Percentiles rank a stretch among this genome's conserved stretches.
Evolutionary conservation across 306 rosid genomes (phyloP).

Genomic region (Begonia loranthoides): DNA sequence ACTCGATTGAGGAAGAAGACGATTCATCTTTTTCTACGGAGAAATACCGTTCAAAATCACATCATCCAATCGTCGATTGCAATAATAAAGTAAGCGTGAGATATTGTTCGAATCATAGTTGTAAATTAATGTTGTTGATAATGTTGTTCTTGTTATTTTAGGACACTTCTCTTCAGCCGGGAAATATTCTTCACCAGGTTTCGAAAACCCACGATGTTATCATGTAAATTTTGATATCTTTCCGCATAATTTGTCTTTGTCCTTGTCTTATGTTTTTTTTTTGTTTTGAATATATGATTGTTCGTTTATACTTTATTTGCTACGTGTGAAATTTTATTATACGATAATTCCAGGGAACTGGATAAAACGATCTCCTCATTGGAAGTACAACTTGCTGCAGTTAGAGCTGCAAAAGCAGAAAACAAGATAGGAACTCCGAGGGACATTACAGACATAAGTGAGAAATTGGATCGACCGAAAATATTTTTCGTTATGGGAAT

Average conservation of each 20-base stretch:
- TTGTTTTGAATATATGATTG: not conserved
- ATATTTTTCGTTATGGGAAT: constrained; percentile 55
- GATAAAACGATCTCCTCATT: constrained; percentile 44
- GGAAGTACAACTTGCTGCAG: constrained; percentile 51
- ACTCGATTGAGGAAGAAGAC: constrained; percentile 21
- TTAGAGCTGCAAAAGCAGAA: constrained; percentile 32
- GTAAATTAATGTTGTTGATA: constrained; percentile 1
- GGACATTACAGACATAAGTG: constrained; percentile 13
- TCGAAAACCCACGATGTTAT: constrained; percentile 45
- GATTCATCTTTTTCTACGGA: constrained; percentile 12
- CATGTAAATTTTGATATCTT: constrained; percentile 18
- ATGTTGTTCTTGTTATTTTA: constrained; percentile 12
- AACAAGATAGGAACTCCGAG: constrained; percentile 26
- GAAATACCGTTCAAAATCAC: constrained; percentile 15
- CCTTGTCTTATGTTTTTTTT: not conserved
- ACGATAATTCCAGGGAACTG: constrained; percentile 24
- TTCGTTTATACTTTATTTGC: not conserved
- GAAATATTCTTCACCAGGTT: constrained; percentile 38
- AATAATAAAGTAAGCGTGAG: constrained; percentile 34
- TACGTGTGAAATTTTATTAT: not conserved
- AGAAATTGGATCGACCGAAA: constrained; percentile 27
- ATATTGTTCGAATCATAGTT: too few species aligned
- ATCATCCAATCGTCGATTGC: constrained; percentile 22
- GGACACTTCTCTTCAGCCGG: constrained; percentile 26
- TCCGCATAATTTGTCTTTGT: not conserved